phyloP scores from a whole-genome alignment of 176 grass and related monocot genomes.

The Aechmea fasciata region DNA sequence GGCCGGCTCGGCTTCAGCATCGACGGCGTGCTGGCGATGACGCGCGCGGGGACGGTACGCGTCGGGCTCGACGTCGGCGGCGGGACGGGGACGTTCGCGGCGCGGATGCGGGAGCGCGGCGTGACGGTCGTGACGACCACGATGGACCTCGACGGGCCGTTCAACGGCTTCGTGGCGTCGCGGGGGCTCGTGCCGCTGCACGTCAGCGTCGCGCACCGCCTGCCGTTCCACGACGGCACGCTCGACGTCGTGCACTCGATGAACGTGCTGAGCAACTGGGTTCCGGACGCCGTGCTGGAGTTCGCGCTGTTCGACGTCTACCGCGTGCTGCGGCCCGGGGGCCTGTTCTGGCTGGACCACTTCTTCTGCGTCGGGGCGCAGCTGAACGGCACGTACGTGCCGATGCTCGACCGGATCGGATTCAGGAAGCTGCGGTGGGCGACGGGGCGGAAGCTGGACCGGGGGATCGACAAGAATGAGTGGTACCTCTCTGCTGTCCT shows the following conservation, averaged over 20 bases:
- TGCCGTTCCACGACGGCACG: conserved; percentile 56
- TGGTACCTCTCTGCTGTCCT: conserved; percentile 84
- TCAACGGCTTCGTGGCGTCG: conserved; percentile 67
- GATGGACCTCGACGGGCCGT: conserved; percentile 65
- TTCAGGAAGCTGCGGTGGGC: conserved; percentile 57
- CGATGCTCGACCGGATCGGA: conserved; percentile 52
- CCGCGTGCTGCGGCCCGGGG: conserved; percentile 63
- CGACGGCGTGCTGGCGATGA: conserved; percentile 42
- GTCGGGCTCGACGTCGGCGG: conserved; percentile 82
- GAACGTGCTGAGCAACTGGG: conserved; percentile 63
- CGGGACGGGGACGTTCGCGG: conserved; percentile 74
- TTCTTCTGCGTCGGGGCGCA: conserved; percentile 66
- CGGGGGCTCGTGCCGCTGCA: conserved; percentile 64
- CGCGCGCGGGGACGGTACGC: conserved; percentile 39
- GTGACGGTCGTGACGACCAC: conserved; percentile 74
- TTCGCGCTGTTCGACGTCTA: conserved; percentile 60
- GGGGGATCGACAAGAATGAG: conserved; percentile 63
- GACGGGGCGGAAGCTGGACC: conserved; percentile 55
- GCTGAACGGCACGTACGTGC: conserved; percentile 65
- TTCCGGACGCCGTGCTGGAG: conserved; percentile 58
- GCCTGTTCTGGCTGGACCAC: conserved; percentile 84
- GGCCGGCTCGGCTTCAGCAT: conserved; percentile 42
- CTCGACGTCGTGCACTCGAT: conserved; percentile 81
- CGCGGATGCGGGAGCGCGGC: conserved; percentile 60
- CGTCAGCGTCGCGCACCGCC: conserved; percentile 53